phyloP scores from a whole-genome alignment of 139 green algal species.

The Haematococcus sp. region DNA sequence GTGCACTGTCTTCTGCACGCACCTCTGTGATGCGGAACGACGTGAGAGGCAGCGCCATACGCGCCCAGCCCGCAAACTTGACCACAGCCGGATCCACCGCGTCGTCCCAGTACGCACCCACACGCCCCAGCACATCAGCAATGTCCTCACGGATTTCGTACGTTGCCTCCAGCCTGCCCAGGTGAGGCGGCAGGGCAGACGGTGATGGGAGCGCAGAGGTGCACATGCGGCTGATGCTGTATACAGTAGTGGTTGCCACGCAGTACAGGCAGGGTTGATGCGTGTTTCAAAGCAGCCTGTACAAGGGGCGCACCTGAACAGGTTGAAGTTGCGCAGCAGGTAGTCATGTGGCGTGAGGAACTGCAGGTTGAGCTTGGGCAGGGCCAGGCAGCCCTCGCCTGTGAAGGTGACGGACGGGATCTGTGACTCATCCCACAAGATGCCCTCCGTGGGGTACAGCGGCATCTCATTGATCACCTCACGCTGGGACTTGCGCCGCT shows the following conservation, averaged over 20 bases:
- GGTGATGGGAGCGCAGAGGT: no score
- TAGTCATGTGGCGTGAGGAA: constrained; percentile 97
- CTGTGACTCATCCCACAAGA: constrained; percentile 91
- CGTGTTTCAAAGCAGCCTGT: no score
- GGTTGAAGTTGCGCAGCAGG: constrained; percentile 95
- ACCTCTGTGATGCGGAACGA: constrained; percentile 56
- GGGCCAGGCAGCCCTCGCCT: constrained; percentile 76
- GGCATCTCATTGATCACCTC: constrained; percentile 88
- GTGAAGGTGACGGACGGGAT: constrained; percentile 52
- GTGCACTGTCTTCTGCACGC: neutral
- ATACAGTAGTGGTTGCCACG: no score
- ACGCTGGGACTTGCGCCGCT: constrained; percentile 68
- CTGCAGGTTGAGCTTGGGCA: constrained; percentile 98
- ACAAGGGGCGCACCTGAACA: constrained; percentile 84
- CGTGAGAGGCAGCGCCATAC: constrained; percentile 81
- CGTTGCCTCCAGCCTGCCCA: constrained; percentile 89
- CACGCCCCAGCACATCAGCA: constrained; percentile 71
- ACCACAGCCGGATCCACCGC: constrained; percentile 27
- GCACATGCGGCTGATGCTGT: no score
- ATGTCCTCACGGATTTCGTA: constrained; percentile 98
- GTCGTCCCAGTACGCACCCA: constrained; percentile 61
- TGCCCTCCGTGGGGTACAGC: constrained; percentile 93
- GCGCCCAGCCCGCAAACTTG: constrained; percentile 86
- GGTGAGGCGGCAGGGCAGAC: no score
- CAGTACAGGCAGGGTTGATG: no score